phyloP scores from a whole-genome alignment of 2,329 filamentous ascomycete species.

The Byssochlamys sp. region DNA sequence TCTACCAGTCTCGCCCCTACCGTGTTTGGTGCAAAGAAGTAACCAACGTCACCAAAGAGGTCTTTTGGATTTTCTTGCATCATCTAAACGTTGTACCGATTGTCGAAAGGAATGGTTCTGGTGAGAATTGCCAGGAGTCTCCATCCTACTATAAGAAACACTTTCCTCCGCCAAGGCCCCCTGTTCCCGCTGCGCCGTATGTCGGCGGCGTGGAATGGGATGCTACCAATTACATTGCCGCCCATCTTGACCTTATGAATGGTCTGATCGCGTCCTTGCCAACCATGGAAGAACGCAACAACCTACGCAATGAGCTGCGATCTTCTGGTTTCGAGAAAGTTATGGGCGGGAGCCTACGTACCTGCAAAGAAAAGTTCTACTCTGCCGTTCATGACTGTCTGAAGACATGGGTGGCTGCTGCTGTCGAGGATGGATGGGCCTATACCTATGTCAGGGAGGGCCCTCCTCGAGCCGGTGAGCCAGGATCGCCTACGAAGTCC shows the following conservation, averaged over 20 bases:
- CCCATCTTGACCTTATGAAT: constrained; percentile 85
- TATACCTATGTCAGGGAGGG: constrained; percentile 62
- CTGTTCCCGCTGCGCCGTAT: constrained; percentile 87
- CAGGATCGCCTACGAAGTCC: constrained; percentile 36
- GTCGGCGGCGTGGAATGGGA: constrained; percentile 98
- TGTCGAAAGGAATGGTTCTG: constrained; percentile 22
- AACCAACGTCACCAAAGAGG: constrained; percentile 86
- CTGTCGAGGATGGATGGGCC: constrained; percentile 78
- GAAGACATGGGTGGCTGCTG: constrained; percentile 81
- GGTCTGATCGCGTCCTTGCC: constrained; percentile 76
- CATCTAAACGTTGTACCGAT: constrained; percentile 74
- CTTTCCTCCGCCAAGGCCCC: constrained; percentile 77
- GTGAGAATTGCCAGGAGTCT: constrained; percentile 14
- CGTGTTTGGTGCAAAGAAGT: constrained; percentile 90
- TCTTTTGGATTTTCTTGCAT: constrained; percentile 98
- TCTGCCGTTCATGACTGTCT: constrained; percentile 80
- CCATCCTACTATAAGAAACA: constrained; percentile 44
- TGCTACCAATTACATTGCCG: constrained; percentile 89
- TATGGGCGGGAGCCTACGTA: constrained; percentile 71
- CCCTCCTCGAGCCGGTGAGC: constrained; percentile 29
- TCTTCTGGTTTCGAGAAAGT: constrained; percentile 85
- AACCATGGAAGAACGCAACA: constrained; percentile 60
- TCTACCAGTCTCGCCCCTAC: constrained; percentile 79
- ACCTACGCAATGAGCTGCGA: constrained; percentile 64
- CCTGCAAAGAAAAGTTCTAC: constrained; percentile 98